phyloP scores from a whole-genome alignment of 306 rosid species.

The Dicorynia guianensis region DNA sequence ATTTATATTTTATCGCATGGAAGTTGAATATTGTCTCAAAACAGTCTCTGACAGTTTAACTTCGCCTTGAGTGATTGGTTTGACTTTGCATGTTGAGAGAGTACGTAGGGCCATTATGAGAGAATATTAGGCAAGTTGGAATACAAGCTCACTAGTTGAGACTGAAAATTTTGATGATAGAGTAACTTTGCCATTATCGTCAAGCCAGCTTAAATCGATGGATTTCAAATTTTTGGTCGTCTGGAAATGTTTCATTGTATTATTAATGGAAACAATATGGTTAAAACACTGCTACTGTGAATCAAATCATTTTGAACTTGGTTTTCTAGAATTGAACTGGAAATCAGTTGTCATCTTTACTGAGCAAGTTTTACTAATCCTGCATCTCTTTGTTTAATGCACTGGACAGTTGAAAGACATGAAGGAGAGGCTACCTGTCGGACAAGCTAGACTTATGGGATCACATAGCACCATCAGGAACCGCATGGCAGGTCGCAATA shows the following conservation, averaged over 20 bases:
- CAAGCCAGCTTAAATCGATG: not conserved
- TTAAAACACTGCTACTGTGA: not conserved
- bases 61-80: no score
- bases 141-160: not conserved
- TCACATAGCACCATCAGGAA: no score
- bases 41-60: not conserved
- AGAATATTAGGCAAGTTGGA: not conserved
- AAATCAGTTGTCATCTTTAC: not conserved
- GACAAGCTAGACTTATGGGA: constrained; percentile 80
- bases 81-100: not conserved
- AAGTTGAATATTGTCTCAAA: not conserved
- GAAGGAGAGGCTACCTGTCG: constrained; percentile 98
- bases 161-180: not conserved
- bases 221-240: not conserved
- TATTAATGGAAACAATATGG: not conserved
- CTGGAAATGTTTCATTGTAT: not conserved
- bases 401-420: constrained; percentile 84
- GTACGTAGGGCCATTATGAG: not conserved
- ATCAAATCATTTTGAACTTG: not conserved
- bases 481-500: no score
- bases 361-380: constrained; percentile 33
- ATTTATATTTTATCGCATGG: not conserved
- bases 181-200: not conserved
- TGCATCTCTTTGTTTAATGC: constrained; percentile 27
- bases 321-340: not conserved